Percentiles rank a stretch among this genome's conserved stretches.
Evolutionary conservation across 345 rosid species (phyloP).

Genomic region (Mangifera indica): DNA sequence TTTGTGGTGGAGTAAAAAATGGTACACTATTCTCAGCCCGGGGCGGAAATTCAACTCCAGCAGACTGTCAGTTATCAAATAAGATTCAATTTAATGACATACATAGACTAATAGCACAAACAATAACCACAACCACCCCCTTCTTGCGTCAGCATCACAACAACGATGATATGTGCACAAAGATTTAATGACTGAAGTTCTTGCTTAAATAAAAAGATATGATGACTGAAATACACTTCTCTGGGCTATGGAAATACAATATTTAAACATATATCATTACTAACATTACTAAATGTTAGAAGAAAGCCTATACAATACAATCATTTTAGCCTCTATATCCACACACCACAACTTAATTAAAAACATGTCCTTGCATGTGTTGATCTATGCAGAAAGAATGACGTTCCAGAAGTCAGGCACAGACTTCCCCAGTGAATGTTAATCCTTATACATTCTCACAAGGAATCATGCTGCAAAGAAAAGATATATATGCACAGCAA

Average conservation of each 20-base stretch:
- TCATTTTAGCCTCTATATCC: not conserved
- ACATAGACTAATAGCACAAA: not conserved
- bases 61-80: slow-evolving; percentile 44
- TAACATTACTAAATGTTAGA: not conserved
- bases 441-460: not conserved
- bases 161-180: not conserved
- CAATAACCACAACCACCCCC: not conserved
- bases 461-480: not conserved
- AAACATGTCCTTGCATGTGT: not conserved
- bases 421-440: not conserved
- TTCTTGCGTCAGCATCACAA: not conserved
- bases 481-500: not conserved
- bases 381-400: not conserved
- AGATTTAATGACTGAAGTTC: not conserved
- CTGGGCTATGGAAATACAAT: not conserved
- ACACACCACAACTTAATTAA: not conserved
- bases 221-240: not conserved
- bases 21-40: slow-evolving; percentile 78
- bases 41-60: slow-evolving; percentile 91
- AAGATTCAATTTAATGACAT: slow-evolving; percentile 7
- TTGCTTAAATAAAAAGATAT: no score
- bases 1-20: slow-evolving; percentile 93
- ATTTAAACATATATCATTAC: not conserved
- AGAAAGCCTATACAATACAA: not conserved
- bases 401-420: not conserved